phyloP scores from a whole-genome alignment of 257 asterid species.

The Solanum etuberosum region DNA sequence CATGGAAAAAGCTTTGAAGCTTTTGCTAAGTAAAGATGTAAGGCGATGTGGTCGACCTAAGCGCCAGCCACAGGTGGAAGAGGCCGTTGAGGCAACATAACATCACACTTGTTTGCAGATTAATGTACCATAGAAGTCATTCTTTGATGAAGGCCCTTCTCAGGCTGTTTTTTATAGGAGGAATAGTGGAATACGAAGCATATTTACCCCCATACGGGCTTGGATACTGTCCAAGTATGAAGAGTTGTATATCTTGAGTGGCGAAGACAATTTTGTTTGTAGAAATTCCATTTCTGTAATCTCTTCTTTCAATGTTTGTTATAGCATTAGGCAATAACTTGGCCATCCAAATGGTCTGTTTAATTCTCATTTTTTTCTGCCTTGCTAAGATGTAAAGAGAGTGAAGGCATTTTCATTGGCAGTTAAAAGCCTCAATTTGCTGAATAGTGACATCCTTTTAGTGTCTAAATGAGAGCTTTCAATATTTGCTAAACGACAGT shows the following conservation, averaged over 20 bases:
- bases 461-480: background rate
- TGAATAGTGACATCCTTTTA: background rate
- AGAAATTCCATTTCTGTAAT: background rate
- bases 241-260: background rate
- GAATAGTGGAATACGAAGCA: background rate
- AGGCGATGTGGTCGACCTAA: conserved; percentile 63
- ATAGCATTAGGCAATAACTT: background rate
- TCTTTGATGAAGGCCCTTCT: background rate
- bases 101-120: background rate
- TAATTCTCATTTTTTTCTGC: background rate
- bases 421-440: background rate
- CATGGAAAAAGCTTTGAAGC: conserved; percentile 58
- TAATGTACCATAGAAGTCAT: background rate
- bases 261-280: background rate
- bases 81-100: conserved; percentile 22
- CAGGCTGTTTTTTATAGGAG: background rate
- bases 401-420: background rate
- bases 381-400: background rate
- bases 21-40: conserved; percentile 47
- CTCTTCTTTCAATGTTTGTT: background rate
- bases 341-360: background rate
- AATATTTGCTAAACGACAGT: background rate
- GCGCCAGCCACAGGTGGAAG: conserved; percentile 14
- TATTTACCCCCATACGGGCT: background rate
- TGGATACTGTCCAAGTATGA: background rate